phyloP scores from a whole-genome alignment of 257 asterid genomes.

The Fraxinus excelsior region DNA sequence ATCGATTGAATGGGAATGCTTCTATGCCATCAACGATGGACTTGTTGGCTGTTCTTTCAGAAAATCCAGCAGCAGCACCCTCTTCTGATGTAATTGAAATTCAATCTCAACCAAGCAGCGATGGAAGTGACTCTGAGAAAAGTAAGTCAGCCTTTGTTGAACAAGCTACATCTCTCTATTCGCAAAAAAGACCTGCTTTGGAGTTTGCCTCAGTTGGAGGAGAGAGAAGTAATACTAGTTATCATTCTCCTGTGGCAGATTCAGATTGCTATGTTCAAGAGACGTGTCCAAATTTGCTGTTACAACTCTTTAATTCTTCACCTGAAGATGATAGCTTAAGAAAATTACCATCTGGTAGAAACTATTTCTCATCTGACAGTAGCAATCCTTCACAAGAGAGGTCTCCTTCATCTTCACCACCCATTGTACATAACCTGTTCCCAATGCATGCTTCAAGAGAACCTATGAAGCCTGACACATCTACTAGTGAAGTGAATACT shows the following conservation, averaged over 20 bases:
- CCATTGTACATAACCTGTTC: constrained; percentile 63
- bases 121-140: constrained; percentile 68
- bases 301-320: constrained; percentile 66
- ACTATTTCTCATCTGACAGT: constrained; percentile 64
- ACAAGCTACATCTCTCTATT: constrained; percentile 38
- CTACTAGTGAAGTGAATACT: constrained; percentile 40
- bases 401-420: constrained; percentile 69
- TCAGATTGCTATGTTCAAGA: constrained; percentile 48
- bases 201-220: constrained; percentile 43
- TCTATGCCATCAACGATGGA: constrained; percentile 66
- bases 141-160: constrained; percentile 57
- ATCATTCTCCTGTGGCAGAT: constrained; percentile 59
- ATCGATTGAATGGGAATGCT: constrained; percentile 34
- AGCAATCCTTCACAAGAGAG: constrained; percentile 72
- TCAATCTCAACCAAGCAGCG: constrained; percentile 60
- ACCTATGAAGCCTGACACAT: constrained; percentile 38
- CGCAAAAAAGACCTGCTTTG: constrained; percentile 36
- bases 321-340: constrained; percentile 55
- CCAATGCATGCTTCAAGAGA: constrained; percentile 60
- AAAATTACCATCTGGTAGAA: constrained; percentile 44
- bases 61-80: constrained; percentile 34
- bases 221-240: constrained; percentile 62
- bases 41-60: constrained; percentile 72
- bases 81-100: constrained; percentile 39
- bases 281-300: constrained; percentile 40